phyloP scores from a whole-genome alignment of 108 stramenopile species.

The Cyclostephanos invisitatus region DNA sequence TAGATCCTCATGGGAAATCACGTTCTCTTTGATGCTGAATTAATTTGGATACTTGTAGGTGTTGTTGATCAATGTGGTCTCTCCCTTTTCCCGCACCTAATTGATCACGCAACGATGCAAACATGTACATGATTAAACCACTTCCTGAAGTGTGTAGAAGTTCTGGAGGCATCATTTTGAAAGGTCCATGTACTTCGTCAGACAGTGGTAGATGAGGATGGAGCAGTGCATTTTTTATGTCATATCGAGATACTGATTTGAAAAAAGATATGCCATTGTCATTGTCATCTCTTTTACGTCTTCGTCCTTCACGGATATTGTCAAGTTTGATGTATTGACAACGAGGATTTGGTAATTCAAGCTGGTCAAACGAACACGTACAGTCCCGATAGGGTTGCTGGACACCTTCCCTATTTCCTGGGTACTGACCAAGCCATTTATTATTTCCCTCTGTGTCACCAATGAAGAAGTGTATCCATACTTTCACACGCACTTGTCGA shows the following conservation, averaged over 20 bases:
- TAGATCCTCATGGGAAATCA: background rate
- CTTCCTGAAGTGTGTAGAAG: background rate
- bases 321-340: no score
- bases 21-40: background rate
- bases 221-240: background rate
- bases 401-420: background rate
- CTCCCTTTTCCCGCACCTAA: background rate
- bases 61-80: background rate
- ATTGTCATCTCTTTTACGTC: background rate
- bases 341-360: background rate
- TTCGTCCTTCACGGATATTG: background rate
- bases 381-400: background rate
- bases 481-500: background rate
- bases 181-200: background rate
- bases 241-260: background rate
- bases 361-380: background rate
- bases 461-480: background rate
- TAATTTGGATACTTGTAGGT: background rate
- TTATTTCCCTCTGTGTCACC: background rate
- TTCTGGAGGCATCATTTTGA: background rate
- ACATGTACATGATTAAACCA: slow-evolving; percentile 5
- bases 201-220: background rate
- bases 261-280: background rate
- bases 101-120: background rate
- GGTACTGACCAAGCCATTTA: background rate